A percentile compares a stretch with the other conserved stretches of the same genome.
These are phyloP conservation scores for Penicillium janthinellum DNA, from an alignment of 2,329 filamentous ascomycete species.

Conservation along the genomic window DNA sequence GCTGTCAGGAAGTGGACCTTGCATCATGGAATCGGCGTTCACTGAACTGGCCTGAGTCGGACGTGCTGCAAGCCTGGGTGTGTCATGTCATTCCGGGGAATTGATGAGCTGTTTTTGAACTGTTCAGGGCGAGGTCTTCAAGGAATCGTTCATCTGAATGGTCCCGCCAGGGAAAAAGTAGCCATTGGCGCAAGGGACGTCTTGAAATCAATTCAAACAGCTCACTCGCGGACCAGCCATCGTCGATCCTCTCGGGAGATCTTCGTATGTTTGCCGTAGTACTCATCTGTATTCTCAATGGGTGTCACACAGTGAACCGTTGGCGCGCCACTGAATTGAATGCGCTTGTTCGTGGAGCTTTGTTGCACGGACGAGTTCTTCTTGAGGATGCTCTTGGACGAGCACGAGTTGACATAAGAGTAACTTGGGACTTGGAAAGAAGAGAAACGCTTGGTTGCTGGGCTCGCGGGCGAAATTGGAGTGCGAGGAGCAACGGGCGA, in stretches of 20 bases:
- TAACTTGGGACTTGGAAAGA: slow-evolving; percentile 45
- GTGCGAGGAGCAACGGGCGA: slow-evolving; percentile 47
- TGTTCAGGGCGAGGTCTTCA: background rate
- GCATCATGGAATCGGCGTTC: background rate
- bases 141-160: background rate
- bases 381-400: slow-evolving; percentile 53
- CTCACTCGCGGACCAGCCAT: slow-evolving; percentile 46
- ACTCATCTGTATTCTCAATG: slow-evolving; percentile 52
- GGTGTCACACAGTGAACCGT: slow-evolving; percentile 51
- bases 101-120: background rate
- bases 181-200: background rate
- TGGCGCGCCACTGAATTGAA: slow-evolving; percentile 48
- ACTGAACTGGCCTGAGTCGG: no score
- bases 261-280: slow-evolving; percentile 51
- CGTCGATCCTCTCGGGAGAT: slow-evolving; percentile 50
- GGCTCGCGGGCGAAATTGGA: slow-evolving; percentile 48
- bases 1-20: background rate
- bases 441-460: slow-evolving; percentile 46
- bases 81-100: background rate
- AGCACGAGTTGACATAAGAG: slow-evolving; percentile 48
- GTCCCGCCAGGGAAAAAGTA: background rate
- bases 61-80: background rate
- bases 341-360: slow-evolving; percentile 36
- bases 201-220: slow-evolving; percentile 3
- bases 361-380: slow-evolving; percentile 34